Evolutionary conservation across 129 eudicot species (phyloP), one percentile per base, ranked within the genome.

Genomic region (Chrysanthemum makinoi): DNA sequence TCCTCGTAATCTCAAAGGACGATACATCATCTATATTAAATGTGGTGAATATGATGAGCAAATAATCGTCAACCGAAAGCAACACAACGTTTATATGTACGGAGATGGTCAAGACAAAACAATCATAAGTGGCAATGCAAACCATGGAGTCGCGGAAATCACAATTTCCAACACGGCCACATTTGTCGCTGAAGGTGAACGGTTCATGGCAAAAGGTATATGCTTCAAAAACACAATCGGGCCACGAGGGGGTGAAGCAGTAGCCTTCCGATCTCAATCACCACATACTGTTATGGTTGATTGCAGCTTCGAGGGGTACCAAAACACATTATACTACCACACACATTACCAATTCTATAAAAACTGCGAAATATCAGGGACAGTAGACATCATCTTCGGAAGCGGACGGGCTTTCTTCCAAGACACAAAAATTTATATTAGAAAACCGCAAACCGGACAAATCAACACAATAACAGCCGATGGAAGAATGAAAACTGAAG

Each of bases 31-130:
- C 20, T 70, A 88, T 10, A 76, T 88, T 18, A 88, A 82, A 77
- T 77, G 75, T 0, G 95, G 95, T 2, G 66, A 69, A 3, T 88
- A 85, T 14, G 14, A 79, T 2, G 95, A 88, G 65, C 82, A 78
- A 22, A 80, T 88, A n/a, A 19, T 69, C 0, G 69, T 88, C 8
- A 73, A 53, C 5, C 66, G 83, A 48, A 57, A 72, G 2, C 81
- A 77, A 39, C 14, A 48, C 26, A 82, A 88, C 12, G 59, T 88
- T 6, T 83, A 62, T 68, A 88, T 88, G 71, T 88, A 80, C 12
- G 95, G 95, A 15, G 95, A 88, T 55, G 95, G 90, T 28, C 72
- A 66, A 6, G 85, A 75, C 33, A 80, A 63, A 48, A 82, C 95
- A 28, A 70, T 83, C 39, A 78, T 88, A 2, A 85, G 81, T 1